Evolutionary conservation across 2,329 filamentous ascomycete species (phyloP), one percentile per base, ranked within the genome.

Genomic region (Trichophyton benhamiae): DNA sequence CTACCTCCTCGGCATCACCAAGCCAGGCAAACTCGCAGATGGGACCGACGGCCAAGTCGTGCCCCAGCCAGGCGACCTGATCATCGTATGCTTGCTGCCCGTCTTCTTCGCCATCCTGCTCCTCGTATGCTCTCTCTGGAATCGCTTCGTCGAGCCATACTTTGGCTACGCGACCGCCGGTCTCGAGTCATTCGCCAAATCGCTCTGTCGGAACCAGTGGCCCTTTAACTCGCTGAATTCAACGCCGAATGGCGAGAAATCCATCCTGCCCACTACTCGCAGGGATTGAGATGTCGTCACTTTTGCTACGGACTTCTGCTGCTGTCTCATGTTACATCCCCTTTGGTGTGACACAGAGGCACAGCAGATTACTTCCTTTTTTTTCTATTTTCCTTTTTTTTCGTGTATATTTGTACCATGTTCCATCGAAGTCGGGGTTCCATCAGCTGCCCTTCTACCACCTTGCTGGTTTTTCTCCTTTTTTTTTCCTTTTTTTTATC

Each of bases 131-230:
- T 74, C 78, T 66, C 66, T 78, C 0, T 84, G 82, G 82, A 81
- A 78, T 11, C 75, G 71, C 3, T 78, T 80, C 55, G 76, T 84
- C 17, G 82, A 84, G 67, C 80, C 80, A 0, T 77, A 76, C 67
- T 82, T 73, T 63, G 72, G 66, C 22, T 63, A 62, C n/a, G 65
- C 67, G 6, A 71, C 70, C 3, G 61, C 53, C 25, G 53, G 46
- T 15, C 65, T 69, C n/a, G 70, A 72, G 55, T 63, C 49, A n/a
- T 64, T 68, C 49, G 64, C 67, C 4, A 64, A 64, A n/a, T 66
- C 63, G 33, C 68, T 58, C 22, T 33, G 22, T 3, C 42, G 41
- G 27, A 33, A 55, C 13, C 52, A 36, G 52, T 36, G 27, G 52
- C 52, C 52, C 8, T 55, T 55, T 13, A 38, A 55, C 30, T 36